Base-by-base conservation (phyloP, 2,329 filamentous ascomycete genomes). In the Grosmannia huntii region DNA sequence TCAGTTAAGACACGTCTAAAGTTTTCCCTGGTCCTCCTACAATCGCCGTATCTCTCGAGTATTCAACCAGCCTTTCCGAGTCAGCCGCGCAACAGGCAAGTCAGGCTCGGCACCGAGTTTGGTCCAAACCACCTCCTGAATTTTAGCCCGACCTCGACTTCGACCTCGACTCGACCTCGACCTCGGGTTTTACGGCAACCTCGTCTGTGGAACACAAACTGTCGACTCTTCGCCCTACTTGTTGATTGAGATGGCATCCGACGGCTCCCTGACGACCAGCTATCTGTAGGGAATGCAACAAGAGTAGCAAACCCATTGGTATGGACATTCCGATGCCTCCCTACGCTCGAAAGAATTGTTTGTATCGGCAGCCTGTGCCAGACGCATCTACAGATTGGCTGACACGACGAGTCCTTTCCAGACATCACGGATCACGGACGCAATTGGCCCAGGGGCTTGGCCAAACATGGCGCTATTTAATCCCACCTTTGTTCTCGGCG, bases 401-500 rank as follows among this genome's bases (percentile, higher is more conserved):
- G 48, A 50, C 48, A 28, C 23, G 23, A 19, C n/a, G 1, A 9
- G 10, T 9, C 12, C 41, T n/a, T 27, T 19, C 25, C 10, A 50
- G 48, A 50, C 6, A 27, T 50, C 25, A 28, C 48, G n/a, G 48
- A 27, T 50, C 25, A 28, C 48, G n/a, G 48, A 14, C 23, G 48
- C 48, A 16, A 11, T 28, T 28, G 23, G 46, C 9, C 46, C 46
- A 25, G 21, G 21, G 7, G n/a, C 46, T 16, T 25, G 46, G 46
- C 46, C 46, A 14, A 14, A 25, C 65, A 86, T 86, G 83, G 82
- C 83, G 68, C 78, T 85, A 65, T 74, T 85, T 65, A 83, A 80
- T 67, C 86, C 86, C 65, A 89, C 92, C 65, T 96, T 96, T 70
- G 75, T 96, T 64, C 83, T 95, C 67, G 92, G 92, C 70, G 78